Percentiles rank a stretch among this genome's conserved stretches.
These are phyloP conservation scores for Xylaria scruposa DNA, from an alignment of 495 filamentous ascomycete species.

Conservation along the genomic window DNA sequence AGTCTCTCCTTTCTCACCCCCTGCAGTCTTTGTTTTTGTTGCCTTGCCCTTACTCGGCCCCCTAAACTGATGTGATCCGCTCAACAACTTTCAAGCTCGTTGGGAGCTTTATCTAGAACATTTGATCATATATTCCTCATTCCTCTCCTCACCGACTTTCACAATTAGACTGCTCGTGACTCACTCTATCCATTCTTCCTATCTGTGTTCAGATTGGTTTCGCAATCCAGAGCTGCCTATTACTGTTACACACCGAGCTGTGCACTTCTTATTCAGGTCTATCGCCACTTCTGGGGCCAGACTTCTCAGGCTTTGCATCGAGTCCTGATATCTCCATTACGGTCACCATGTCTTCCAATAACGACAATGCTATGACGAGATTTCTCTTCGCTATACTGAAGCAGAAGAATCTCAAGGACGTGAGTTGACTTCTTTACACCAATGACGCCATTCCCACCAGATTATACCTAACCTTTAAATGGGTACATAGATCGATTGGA, in stretches of 20 bases:
- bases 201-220: conserved; percentile 36
- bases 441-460: not conserved
- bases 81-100: conserved; percentile 35
- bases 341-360: conserved; percentile 52
- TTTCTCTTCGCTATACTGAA: conserved; percentile 80
- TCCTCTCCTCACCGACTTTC: conserved; percentile 48
- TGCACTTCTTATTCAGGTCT: conserved; percentile 39
- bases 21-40: conserved; percentile 39
- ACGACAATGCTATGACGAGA: conserved; percentile 60
- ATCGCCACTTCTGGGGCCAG: conserved; percentile 25
- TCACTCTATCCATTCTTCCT: conserved; percentile 44
- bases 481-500: conserved; percentile 71
- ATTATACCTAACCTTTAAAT: conserved; percentile 13
- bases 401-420: conserved; percentile 76
- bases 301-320: conserved; percentile 15
- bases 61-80: conserved; percentile 38
- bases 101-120: conserved; percentile 34
- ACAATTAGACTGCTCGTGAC: conserved; percentile 41
- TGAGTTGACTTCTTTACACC: conserved; percentile 45
- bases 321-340: conserved; percentile 19
- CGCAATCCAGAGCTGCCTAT: conserved; percentile 27
- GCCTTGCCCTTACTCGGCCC: conserved; percentile 35
- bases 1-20: conserved; percentile 33
- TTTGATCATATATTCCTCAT: conserved; percentile 43
- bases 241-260: conserved; percentile 33